phyloP scores from a whole-genome alignment of 2,329 filamentous ascomycete genomes.

The Xylogone sp. region DNA sequence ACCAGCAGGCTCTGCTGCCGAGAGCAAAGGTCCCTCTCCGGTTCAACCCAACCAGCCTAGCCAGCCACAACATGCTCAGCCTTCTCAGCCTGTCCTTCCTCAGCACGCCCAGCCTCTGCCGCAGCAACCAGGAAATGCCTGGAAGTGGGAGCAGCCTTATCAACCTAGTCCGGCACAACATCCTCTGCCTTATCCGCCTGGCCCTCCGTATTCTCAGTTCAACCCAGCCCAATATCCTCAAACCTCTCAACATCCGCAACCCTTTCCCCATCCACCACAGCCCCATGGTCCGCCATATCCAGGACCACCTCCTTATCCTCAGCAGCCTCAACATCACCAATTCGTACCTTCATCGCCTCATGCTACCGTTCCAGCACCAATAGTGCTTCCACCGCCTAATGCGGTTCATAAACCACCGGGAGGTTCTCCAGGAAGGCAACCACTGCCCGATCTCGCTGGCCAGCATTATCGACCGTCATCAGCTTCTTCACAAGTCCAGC shows the following conservation, averaged over 20 bases:
- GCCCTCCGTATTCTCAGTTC: conserved; percentile 5
- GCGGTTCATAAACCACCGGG: conserved; percentile 11
- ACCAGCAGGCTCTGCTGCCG: not conserved
- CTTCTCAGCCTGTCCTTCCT: conserved; percentile 19
- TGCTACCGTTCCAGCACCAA: conserved; percentile 13
- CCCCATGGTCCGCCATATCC: conserved; percentile 8
- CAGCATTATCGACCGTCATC: conserved; percentile 26
- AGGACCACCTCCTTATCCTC: conserved; percentile 16
- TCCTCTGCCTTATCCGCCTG: conserved; percentile 10
- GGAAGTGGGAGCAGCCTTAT: conserved; percentile 25
- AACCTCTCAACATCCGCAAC: conserved; percentile 4
- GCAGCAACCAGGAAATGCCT: conserved; percentile 10
- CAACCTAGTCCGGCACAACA: conserved; percentile 11
- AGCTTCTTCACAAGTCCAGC: conserved; percentile 21
- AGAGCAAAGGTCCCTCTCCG: conserved; percentile 1
- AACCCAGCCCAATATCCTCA: conserved; percentile 7
- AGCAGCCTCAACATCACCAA: conserved; percentile 9
- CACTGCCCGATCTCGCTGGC: conserved; percentile 25
- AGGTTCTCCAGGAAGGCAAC: conserved; percentile 20
- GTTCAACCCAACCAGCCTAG: not conserved
- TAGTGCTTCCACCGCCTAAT: conserved; percentile 20
- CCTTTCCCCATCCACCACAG: conserved; percentile 4
- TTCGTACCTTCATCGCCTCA: conserved; percentile 29
- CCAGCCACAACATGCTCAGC: not conserved
- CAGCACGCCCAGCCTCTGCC: conserved; percentile 18